A percentile compares a stretch with the other conserved stretches of the same genome.
Conservation (phyloP, 352 stramenopile genomes). For the Phytophthora boehmeriae region DNA sequence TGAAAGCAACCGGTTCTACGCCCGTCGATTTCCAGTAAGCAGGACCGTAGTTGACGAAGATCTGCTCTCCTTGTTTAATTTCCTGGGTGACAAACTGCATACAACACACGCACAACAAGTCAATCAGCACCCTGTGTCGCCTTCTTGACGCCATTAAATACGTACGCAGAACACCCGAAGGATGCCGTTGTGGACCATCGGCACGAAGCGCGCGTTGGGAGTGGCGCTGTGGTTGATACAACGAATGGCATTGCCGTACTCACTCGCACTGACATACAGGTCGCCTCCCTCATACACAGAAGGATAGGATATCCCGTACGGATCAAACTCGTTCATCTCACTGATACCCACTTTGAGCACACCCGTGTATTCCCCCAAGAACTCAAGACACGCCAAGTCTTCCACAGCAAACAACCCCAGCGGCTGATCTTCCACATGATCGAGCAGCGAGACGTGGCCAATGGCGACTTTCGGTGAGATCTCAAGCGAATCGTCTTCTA, state of each 20-base stretch:
- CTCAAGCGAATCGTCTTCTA: conserved; percentile 23
- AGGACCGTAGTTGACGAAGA: conserved; percentile 77
- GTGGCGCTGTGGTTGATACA: conserved; percentile 79
- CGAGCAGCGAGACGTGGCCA: conserved; percentile 57
- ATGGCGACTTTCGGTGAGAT: conserved; percentile 60
- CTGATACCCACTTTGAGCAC: conserved; percentile 60
- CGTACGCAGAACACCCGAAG: conserved; percentile 81
- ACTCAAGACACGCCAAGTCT: conserved; percentile 43
- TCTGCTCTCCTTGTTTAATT: conserved; percentile 57
- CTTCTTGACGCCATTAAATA: conserved; percentile 1
- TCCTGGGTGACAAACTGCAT: conserved; percentile 58
- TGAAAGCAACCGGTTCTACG: conserved; percentile 51
- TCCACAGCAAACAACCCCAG: conserved; percentile 70
- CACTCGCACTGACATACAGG: conserved; percentile 67
- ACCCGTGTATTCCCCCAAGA: conserved; percentile 75
- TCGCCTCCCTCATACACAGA: conserved; percentile 70
- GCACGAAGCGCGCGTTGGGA: conserved; percentile 67
- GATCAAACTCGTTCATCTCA: conserved; percentile 49
- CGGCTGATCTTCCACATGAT: conserved; percentile 48
- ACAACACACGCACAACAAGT: conserved; percentile 13
- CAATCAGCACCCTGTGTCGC: not conserved
- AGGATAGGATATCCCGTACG: conserved; percentile 76
- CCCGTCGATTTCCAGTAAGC: conserved; percentile 77
- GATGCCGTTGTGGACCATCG: conserved; percentile 68
- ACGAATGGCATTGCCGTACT: conserved; percentile 80